Percentiles rank a stretch among this genome's conserved stretches.
These are phyloP conservation scores for Coniochaeta sp. DNA, from an alignment of 2,329 filamentous ascomycete species.

Conservation along the genomic window DNA sequence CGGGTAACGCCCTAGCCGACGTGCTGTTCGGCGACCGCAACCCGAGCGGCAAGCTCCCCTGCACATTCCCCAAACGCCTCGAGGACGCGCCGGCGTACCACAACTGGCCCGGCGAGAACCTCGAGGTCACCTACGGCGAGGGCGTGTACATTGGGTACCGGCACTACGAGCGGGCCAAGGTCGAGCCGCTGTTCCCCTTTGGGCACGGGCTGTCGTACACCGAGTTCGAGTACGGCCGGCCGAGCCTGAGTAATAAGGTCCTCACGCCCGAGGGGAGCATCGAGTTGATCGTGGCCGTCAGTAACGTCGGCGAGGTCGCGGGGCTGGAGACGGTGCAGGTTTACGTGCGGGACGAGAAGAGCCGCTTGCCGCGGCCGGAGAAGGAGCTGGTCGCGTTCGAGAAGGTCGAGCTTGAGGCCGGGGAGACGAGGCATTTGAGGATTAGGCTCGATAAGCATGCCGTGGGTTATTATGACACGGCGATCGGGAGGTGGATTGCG, in stretches of 20 bases:
- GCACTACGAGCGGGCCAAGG: conserved; percentile 58
- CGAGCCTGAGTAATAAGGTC: conserved; percentile 38
- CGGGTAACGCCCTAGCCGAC: conserved; percentile 61
- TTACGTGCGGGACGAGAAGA: conserved; percentile 59
- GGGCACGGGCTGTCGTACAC: conserved; percentile 72
- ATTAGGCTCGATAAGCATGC: conserved; percentile 42
- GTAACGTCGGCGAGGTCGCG: conserved; percentile 46
- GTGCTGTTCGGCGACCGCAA: conserved; percentile 57
- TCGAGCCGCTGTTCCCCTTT: conserved; percentile 61
- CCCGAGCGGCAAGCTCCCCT: conserved; percentile 63
- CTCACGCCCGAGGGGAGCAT: conserved; percentile 31
- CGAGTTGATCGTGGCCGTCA: conserved; percentile 39
- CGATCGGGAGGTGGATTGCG: conserved; percentile 53
- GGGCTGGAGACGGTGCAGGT: conserved; percentile 62
- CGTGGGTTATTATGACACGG: conserved; percentile 57
- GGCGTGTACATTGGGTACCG: conserved; percentile 67
- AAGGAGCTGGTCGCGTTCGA: conserved; percentile 67
- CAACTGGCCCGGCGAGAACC: conserved; percentile 67
- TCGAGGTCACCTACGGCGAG: conserved; percentile 63
- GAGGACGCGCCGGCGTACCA: conserved; percentile 64
- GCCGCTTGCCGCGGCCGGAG: conserved; percentile 55
- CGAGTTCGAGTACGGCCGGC: conserved; percentile 55
- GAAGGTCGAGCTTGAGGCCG: conserved; percentile 53
- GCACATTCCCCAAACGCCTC: conserved; percentile 57
- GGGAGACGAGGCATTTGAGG: conserved; percentile 44